Conservation (phyloP, 768 basidiomycete species). For the Rhodotorula kratochvilovae region DNA sequence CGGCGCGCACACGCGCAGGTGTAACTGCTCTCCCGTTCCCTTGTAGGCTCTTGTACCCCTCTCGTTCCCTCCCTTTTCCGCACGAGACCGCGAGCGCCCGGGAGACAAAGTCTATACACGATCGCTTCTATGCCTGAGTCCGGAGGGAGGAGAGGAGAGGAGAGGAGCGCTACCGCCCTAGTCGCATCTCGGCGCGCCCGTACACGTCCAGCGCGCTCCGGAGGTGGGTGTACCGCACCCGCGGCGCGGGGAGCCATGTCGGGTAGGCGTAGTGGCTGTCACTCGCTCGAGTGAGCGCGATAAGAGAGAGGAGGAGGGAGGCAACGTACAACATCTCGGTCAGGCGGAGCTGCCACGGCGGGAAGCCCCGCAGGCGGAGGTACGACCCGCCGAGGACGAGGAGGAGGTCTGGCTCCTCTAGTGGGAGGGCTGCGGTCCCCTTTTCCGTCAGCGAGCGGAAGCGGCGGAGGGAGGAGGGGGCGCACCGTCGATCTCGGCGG, state of each 20-base stretch:
- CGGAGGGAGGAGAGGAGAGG: too few relatives aligned
- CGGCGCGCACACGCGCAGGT: too few relatives aligned
- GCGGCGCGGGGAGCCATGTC: conserved; percentile 23
- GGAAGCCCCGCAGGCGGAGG: conserved; percentile 39
- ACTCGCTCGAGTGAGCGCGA: too few relatives aligned
- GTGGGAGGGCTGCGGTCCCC: conserved; percentile 9
- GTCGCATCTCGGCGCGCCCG: conserved; percentile 39
- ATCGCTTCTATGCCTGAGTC: too few relatives aligned
- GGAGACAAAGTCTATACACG: too few relatives aligned
- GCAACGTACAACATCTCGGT: conserved; percentile 42
- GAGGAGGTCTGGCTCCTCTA: conserved; percentile 39
- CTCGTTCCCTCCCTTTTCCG: too few relatives aligned
- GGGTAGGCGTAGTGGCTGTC: conserved; percentile 38
- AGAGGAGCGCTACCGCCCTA: conserved; percentile 34
- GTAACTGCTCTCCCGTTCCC: too few relatives aligned
- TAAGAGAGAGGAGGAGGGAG: background rate
- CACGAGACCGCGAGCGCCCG: too few relatives aligned
- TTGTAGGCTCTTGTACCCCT: too few relatives aligned
- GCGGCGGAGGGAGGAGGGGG: background rate
- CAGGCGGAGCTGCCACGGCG: conserved; percentile 40
- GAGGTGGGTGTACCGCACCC: conserved; percentile 25
- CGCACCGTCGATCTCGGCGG: conserved; percentile 10
- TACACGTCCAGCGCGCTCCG: conserved; percentile 38
- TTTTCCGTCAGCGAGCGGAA: background rate
- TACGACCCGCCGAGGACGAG: conserved; percentile 41